phyloP scores from a whole-genome alignment of 345 rosid species.

The Cardiospermum halicacabum region DNA sequence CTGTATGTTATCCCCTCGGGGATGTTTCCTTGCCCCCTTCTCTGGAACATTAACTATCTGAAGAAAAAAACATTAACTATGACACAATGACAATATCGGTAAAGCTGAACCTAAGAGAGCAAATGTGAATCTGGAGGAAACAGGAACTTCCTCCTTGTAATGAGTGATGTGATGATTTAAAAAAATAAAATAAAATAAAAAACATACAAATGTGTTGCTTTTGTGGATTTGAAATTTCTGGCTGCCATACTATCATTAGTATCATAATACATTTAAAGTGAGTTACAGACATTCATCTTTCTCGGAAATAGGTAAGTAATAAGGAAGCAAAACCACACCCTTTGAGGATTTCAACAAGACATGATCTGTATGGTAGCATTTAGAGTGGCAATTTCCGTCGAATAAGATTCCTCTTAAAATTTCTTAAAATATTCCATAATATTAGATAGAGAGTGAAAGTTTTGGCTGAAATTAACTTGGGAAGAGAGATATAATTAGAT shows the following conservation, averaged over 20 bases:
- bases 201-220: neutral
- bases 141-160: neutral
- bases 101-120: neutral
- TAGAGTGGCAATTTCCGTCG: neutral
- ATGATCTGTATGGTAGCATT: neutral
- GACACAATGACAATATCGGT: constrained; percentile 2
- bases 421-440: no score
- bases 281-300: neutral
- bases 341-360: neutral
- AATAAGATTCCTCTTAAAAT: no score
- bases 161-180: neutral
- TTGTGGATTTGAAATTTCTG: neutral
- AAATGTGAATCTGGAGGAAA: neutral
- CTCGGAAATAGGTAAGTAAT: neutral
- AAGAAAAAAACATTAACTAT: constrained; percentile 14
- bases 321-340: neutral
- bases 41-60: constrained; percentile 97
- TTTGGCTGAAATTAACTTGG: no score
- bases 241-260: neutral
- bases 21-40: constrained; percentile 98
- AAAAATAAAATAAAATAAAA: neutral
- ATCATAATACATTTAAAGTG: neutral
- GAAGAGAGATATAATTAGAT: no score
- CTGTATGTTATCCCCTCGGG: constrained; percentile 95
- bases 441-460: no score